Evolutionary conservation across 805 yeast species (phyloP), one percentile per base, ranked within the genome.

Genomic region (Yamadazyma olivae): DNA sequence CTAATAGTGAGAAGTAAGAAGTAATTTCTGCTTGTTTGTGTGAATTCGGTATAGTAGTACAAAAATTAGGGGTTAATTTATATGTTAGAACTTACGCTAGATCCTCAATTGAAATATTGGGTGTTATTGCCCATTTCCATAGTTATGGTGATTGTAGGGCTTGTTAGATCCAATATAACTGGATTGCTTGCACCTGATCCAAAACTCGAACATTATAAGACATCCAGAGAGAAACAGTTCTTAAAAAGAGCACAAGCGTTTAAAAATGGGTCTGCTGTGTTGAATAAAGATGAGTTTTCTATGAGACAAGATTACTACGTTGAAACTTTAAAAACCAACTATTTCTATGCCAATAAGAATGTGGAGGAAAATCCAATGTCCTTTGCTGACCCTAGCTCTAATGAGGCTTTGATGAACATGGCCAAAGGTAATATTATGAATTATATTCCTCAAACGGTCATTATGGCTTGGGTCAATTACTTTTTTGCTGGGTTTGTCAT

Each of bases 391-490:
- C 82, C 95, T 3, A 67, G 70, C 32, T 70, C 82, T 18, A 72
- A 81, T 42, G 96, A 89, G 38, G 77, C 81, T 16, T 64, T 93
- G 71, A 70, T 81, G 69, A 74, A 71, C 32, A 81, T 86, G 81
- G 75, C 89, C 40, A 88, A 88, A 54, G 81, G 83, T 6, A 90
- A 88, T 54, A 64, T 88, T 45, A 81, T 90, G 53, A 86, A 79
- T 59, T 86, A 81, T 55, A 75, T 89, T 14, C 97, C 98, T 2
- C 98, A 93, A 63, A 87, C 96, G 0, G 58, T 90, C 26, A 83
- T 90, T 45, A 90, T 93, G 96, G 88, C 89, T 53, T 93, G 97
- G 96, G 91, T 91, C 42, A 87, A 86, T 53, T 85, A 80, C 51
- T 90, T 91, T 64, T 93, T 88, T 59, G 87, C 91, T 10, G 97